These are phyloP conservation scores for Aspergillus sparsus DNA, from an alignment of 495 filamentous ascomycete species.

Conservation along the genomic window DNA sequence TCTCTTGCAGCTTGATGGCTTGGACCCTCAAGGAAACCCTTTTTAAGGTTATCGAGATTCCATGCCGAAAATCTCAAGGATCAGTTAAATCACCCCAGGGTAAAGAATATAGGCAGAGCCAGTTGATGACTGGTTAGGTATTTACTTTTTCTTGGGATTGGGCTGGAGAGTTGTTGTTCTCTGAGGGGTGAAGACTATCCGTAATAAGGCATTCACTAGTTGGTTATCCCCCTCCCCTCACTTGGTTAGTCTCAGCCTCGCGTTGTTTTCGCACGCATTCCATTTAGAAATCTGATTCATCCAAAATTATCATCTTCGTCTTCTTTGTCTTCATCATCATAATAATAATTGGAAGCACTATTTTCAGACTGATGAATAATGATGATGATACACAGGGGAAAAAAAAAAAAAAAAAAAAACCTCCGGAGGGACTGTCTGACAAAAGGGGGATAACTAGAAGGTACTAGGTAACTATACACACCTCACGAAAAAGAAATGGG, in stretches of 20 bases:
- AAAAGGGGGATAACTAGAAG: no score
- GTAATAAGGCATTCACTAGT: not conserved
- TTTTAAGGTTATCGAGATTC: constrained; percentile 1
- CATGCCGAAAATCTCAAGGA: constrained; percentile 2
- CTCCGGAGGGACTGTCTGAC: no score
- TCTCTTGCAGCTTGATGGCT: constrained; percentile 2
- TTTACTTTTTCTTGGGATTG: not conserved
- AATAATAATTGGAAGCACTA: not conserved
- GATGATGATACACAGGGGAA: no score
- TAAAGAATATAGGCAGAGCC: not conserved
- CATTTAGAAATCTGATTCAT: constrained; percentile 3
- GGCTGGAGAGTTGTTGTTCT: not conserved
- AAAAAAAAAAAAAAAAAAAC: no score
- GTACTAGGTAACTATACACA: no score
- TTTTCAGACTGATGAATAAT: no score
- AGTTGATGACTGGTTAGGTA: not conserved
- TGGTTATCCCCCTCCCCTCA: not conserved
- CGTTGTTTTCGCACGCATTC: not conserved
- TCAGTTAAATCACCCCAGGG: not conserved
- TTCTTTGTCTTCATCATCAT: not conserved
- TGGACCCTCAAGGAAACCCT: not conserved
- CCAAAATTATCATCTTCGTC: not conserved
- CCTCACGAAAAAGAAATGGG: no score
- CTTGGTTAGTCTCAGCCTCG: constrained; percentile 1
- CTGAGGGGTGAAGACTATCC: not conserved